phyloP scores from a whole-genome alignment of 2,329 filamentous ascomycete genomes.

The Colletotrichum salicis region DNA sequence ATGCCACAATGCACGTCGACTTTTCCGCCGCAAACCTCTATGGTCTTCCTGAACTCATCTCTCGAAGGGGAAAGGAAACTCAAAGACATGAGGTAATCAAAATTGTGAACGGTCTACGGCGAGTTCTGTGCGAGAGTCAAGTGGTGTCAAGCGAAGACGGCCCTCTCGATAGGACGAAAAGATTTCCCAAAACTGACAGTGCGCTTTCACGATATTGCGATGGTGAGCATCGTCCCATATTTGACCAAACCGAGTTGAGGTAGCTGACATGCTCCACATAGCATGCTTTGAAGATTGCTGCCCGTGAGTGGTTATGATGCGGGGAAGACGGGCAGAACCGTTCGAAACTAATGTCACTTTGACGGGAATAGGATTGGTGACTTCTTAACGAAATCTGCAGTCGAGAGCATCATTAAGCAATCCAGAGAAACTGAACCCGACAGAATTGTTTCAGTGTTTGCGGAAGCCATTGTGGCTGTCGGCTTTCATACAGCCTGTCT shows the following conservation, averaged over 20 bases:
- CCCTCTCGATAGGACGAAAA: background rate
- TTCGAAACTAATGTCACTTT: background rate
- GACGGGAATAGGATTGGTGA: background rate
- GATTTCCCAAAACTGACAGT: constrained; percentile 6
- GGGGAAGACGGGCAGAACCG: no score
- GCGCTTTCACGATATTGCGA: constrained; percentile 17
- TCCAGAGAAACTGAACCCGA: background rate
- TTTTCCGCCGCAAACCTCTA: constrained; percentile 27
- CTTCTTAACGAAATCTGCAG: constrained; percentile 13
- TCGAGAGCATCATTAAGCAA: constrained; percentile 7
- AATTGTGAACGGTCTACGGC: constrained; percentile 25
- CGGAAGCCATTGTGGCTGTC: constrained; percentile 10
- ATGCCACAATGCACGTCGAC: background rate
- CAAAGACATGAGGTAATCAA: constrained; percentile 9
- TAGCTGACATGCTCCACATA: background rate
- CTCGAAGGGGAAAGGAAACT: background rate
- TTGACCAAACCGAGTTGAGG: background rate
- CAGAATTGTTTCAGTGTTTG: background rate
- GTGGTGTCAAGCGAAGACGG: background rate
- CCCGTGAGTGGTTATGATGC: constrained; percentile 11
- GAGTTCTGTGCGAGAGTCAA: background rate
- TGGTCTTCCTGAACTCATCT: constrained; percentile 6
- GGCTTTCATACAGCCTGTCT: constrained; percentile 11
- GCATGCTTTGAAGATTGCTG: constrained; percentile 27
- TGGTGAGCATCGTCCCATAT: background rate